Base-by-base conservation (phyloP, 768 basidiomycete genomes). In the Phallus indusiatus region DNA sequence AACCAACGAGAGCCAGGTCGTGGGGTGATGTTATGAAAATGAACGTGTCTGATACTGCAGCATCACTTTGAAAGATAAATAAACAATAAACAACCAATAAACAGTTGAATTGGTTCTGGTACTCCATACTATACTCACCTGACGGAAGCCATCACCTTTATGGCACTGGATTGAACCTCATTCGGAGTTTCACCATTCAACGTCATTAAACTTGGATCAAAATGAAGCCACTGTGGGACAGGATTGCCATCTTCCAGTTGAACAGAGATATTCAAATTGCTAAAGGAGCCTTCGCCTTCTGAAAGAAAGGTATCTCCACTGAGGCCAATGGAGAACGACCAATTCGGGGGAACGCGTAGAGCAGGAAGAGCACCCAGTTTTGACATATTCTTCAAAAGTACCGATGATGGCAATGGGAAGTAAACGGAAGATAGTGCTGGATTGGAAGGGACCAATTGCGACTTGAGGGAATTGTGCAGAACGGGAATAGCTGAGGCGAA, bases 311-410 rank as follows among this genome's bases (percentile, higher is more conserved):
- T 93, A 36, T 79, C 73, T 60, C 80, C 75, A 54, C 83, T 72
- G 64, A 96, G 82, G 14, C 94, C 94, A 60, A 97, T 79, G 65
- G 90, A 91, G 73, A 95, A 97, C 0, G 89, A 90, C 92, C 93
- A 95, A 49, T 74, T 70, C 7, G 81, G 81, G 1, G 91, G 92
- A 10, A 95, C 81, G 54, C 92, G 77, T 57, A 96, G 68, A 53
- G 78, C 74, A 56, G 85, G 84, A 63, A n/a, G 33, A 24, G 55
- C 24, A 63, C 11, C 5, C 54, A n/a, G 9, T 61, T 34, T 46
- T 53, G 53, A 51, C n/a, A 71, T 74, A 50, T 70, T 65, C 16
- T 74, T 76, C 28, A 68, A 66, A 33, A 90, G 72, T 14, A 84
- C 81, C 20, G 88, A 86, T 48, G 76, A 73, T 1, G 76, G 70